Base-by-base conservation (phyloP, 495 filamentous ascomycete genomes). In the Penicillium salamii region DNA sequence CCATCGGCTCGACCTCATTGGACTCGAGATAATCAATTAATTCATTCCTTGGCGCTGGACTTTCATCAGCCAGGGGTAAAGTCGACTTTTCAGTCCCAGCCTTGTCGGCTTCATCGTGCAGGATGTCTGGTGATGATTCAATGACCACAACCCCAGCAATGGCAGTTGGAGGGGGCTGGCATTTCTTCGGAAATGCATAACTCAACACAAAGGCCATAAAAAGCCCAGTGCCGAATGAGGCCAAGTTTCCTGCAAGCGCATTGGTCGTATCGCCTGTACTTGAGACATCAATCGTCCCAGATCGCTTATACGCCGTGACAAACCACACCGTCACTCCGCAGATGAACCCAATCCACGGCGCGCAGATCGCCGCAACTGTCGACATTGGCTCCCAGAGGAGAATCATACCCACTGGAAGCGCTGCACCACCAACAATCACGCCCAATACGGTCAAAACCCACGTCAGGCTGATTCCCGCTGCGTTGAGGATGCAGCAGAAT, bases 391-490 rank as follows among this genome's bases (percentile, higher is more conserved):
- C 50, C 72, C 72, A 75, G 9, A 69, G 50, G 0, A 75, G 50
- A 13, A 69, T 64, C 18, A 72, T 53, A 1, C 64, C 70, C 5
- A 71, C 65, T 0, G 72, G 70, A 7, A 74, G 55, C 4, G 62
- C 57, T 0, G 71, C 75, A 0, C 70, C 72, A 7, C 74, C 73
- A 15, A 75, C 71, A 2, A 78, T 65, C 1, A 78, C 57, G 1
- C 72, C 76, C 39, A 77, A 63, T 2, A 71, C 63, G 1, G 70
- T 68, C 26, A 79, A 56, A 1, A 77, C 52, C 74, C 75, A 78
- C 9, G 68, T 72, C 2, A 78, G 54, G 48, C 69, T 70, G 23
- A 78, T 55, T 8, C 68, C 67, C 12, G 64, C 67, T 7, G 61
- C 70, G 46, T 76, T 77, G 29, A 71, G 62, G 21, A 75, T 64